Conservation (phyloP, 2,329 filamentous ascomycete genomes). For the Pleurostoma richardsiae region DNA sequence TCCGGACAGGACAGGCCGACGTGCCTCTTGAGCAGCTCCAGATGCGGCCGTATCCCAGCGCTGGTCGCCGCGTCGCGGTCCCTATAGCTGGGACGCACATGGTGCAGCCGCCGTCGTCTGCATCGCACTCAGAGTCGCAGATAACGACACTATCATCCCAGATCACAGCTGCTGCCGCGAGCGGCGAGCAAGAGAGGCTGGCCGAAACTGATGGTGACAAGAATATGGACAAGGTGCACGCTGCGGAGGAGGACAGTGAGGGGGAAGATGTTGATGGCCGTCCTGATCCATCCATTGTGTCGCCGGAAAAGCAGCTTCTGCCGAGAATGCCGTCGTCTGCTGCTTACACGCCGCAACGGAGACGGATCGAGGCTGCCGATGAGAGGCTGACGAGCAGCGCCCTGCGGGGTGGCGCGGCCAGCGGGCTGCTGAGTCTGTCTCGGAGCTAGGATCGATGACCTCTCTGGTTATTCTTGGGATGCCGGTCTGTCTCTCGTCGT, state of each 20-base stretch:
- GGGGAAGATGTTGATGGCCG: constrained; percentile 1
- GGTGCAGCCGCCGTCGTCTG: constrained; percentile 4
- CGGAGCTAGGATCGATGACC: constrained; percentile 1
- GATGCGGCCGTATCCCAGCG: constrained; percentile 23
- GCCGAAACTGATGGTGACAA: neutral
- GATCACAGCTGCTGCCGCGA: constrained; percentile 9
- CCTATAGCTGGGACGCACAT: too few relatives aligned
- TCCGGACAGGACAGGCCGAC: constrained; percentile 65
- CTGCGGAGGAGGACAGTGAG: constrained; percentile 6
- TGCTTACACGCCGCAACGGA: constrained; percentile 6
- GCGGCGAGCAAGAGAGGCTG: neutral
- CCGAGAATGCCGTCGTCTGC: constrained; percentile 7
- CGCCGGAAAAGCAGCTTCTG: constrained; percentile 15
- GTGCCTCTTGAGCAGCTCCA: constrained; percentile 60
- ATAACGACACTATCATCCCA: neutral
- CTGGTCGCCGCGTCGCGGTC: constrained; percentile 7
- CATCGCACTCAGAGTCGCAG: neutral
- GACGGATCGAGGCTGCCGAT: constrained; percentile 21
- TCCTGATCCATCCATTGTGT: neutral
- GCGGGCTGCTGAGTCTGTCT: constrained; percentile 43
- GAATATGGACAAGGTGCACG: neutral
- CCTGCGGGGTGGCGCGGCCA: constrained; percentile 43
- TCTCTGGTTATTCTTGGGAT: too few relatives aligned
- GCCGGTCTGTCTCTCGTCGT: too few relatives aligned
- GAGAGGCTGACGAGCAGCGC: constrained; percentile 36